These are phyloP conservation scores for Berberis vulgaris DNA, from an alignment of 164 flowering plant genomes.

Conservation along the genomic window DNA sequence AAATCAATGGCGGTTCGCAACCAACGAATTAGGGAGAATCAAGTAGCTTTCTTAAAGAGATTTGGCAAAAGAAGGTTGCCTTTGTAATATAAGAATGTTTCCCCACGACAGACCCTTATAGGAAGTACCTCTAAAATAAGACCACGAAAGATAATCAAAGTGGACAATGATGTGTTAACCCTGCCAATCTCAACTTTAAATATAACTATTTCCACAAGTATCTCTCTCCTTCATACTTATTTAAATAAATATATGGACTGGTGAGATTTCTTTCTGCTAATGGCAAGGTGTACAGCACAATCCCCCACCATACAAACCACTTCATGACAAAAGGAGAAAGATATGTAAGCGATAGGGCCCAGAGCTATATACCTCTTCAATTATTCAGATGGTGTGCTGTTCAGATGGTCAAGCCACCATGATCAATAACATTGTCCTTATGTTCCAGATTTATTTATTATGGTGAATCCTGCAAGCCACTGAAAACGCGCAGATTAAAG, in stretches of 20 bases:
- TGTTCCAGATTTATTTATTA: too few species aligned
- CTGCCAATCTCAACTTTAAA: neutral
- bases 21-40: neutral
- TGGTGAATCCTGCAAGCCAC: too few species aligned
- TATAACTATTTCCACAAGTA: neutral
- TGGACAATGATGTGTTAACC: slow-evolving; percentile 13
- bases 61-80: slow-evolving; percentile 10
- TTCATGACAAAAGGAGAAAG: slow-evolving; percentile 5
- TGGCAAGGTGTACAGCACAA: slow-evolving; percentile 20
- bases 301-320: neutral
- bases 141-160: slow-evolving; percentile 5
- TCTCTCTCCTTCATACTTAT: neutral
- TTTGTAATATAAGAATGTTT: slow-evolving; percentile 5
- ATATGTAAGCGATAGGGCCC: neutral
- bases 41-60: slow-evolving; percentile 7
- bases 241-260: neutral
- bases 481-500: too few species aligned
- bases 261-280: neutral
- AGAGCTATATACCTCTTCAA: neutral
- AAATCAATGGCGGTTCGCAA: slow-evolving; percentile 3
- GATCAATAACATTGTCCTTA: too few species aligned
- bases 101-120: neutral
- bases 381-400: neutral
- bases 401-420: neutral
- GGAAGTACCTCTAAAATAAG: neutral